phyloP scores from a whole-genome alignment of 2,329 filamentous ascomycete genomes.

The Fusarium sp. region DNA sequence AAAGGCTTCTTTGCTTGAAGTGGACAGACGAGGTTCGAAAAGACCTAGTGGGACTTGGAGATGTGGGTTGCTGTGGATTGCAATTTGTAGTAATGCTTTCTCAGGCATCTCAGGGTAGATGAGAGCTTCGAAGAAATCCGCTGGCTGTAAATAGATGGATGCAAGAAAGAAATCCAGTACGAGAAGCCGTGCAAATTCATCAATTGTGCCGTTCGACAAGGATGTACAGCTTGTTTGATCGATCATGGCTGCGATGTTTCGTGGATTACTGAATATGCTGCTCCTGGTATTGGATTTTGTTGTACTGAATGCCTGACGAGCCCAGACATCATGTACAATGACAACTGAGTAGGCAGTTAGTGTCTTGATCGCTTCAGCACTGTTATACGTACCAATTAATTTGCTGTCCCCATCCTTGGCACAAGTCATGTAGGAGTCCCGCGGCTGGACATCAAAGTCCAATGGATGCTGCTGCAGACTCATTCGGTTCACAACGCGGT shows the following conservation, averaged over 20 bases:
- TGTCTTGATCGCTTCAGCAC: no score
- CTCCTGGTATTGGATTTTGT: background rate
- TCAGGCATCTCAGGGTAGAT: fast-evolving
- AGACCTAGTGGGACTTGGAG: background rate
- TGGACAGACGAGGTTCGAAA: background rate
- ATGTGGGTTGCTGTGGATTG: background rate
- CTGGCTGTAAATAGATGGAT: fast-evolving
- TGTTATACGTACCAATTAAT: background rate
- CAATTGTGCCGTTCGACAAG: background rate
- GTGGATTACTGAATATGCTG: background rate
- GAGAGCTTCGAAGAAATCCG: fast-evolving
- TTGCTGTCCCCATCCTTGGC: fast-evolving
- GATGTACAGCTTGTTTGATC: background rate
- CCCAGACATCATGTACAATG: background rate
- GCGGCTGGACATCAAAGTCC: background rate
- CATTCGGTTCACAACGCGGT: background rate
- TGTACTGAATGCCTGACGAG: fast-evolving
- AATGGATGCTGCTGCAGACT: background rate
- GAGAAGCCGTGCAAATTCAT: fast-evolving
- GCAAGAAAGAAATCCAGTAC: background rate
- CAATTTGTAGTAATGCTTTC: fast-evolving
- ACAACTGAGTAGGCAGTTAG: background rate
- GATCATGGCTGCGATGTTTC: background rate
- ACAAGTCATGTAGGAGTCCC: background rate
- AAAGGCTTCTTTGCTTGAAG: background rate